These are phyloP conservation scores for Yarrowia hollandica DNA, from an alignment of 805 yeast genomes.

Conservation along the genomic window DNA sequence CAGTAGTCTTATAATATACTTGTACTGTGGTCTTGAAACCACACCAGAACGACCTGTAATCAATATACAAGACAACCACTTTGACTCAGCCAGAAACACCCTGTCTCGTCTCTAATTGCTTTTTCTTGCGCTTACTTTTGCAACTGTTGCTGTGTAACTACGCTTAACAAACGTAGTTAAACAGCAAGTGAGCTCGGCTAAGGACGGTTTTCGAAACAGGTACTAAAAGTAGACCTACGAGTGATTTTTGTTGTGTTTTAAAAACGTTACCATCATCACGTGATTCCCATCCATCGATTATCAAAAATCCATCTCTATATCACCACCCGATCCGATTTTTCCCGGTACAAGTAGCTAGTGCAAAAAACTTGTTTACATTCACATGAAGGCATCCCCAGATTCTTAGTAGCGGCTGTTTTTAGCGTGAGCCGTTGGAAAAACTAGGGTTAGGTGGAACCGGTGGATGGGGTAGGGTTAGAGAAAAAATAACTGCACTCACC, in stretches of 20 bases:
- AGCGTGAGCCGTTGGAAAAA: constrained; percentile 8
- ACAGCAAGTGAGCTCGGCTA: background rate
- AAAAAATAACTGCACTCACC: background rate
- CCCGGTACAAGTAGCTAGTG: too few relatives aligned
- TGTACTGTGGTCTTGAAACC: too few relatives aligned
- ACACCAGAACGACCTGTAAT: too few relatives aligned
- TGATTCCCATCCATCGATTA: background rate
- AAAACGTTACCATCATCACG: too few relatives aligned
- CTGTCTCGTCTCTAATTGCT: background rate
- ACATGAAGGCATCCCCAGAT: constrained; percentile 17
- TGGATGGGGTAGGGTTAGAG: background rate
- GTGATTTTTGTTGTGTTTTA: too few relatives aligned
- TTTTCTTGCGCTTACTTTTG: background rate
- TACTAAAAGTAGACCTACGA: too few relatives aligned
- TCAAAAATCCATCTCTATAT: too few relatives aligned
- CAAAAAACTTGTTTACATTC: constrained; percentile 6
- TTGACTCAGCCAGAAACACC: too few relatives aligned
- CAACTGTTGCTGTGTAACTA: background rate
- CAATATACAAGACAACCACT: too few relatives aligned
- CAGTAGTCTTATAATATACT: too few relatives aligned
- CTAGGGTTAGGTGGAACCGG: too few relatives aligned
- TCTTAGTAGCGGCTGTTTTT: background rate
- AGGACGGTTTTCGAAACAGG: constrained; percentile 16
- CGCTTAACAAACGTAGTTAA: background rate
- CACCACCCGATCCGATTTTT: too few relatives aligned